These are phyloP conservation scores for Osmanthus fragrans DNA, from an alignment of 257 asterid species.

Conservation along the genomic window DNA sequence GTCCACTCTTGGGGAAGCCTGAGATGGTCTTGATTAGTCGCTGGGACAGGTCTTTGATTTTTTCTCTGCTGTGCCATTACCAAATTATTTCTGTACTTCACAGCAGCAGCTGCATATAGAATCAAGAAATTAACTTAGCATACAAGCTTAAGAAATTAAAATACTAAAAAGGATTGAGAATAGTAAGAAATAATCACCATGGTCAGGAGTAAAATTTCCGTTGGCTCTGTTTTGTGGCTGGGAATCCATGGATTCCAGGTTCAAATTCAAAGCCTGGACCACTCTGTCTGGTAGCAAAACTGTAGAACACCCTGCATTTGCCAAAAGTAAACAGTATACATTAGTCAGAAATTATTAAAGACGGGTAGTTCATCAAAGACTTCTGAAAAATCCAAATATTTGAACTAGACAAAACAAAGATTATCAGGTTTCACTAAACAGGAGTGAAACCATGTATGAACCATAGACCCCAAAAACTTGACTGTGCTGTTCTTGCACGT, in stretches of 20 bases:
- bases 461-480: not conserved
- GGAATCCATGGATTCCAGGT: slow-evolving; percentile 23
- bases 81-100: slow-evolving; percentile 4
- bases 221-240: slow-evolving; percentile 7
- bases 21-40: slow-evolving; percentile 26
- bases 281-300: slow-evolving; percentile 57
- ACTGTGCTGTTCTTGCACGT: not conserved
- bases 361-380: not conserved
- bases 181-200: slow-evolving; percentile 13
- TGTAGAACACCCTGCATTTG: slow-evolving; percentile 33
- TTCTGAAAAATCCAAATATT: not conserved
- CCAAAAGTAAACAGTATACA: not conserved
- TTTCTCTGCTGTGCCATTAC: slow-evolving; percentile 22
- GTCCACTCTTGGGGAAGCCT: slow-evolving; percentile 56
- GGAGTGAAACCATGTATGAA: not conserved
- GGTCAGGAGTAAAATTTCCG: slow-evolving; percentile 2
- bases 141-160: not conserved
- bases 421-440: not conserved
- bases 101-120: not conserved
- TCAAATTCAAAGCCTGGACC: slow-evolving; percentile 52
- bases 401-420: not conserved
- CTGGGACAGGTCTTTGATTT: not conserved
- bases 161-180: not conserved
- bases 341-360: not conserved
- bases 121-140: not conserved